Base-by-base conservation (phyloP, 257 asterid species). In the Solanum sejunctum region DNA sequence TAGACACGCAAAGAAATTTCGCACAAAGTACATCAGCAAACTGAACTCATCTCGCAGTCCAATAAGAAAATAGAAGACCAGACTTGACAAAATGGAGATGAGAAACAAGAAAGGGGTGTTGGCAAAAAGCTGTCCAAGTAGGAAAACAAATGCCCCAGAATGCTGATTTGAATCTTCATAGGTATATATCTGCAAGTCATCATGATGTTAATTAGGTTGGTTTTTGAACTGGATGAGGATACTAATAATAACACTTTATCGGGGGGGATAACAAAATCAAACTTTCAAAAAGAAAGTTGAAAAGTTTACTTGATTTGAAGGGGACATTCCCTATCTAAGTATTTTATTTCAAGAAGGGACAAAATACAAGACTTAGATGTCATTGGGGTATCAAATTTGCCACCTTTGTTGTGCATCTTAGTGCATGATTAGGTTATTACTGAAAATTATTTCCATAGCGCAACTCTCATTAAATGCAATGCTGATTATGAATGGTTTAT, bases 41-140 rank as follows among this genome's bases (percentile, higher is more conserved):
- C 91, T 87, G 98, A 97, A 95, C 83, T 95, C 98, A 56, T 92
- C 91, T 63, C 91, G 95, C 82, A 97, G 94, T 82, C 98, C 98
- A 9, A 93, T 80, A 45, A 95, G 96, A 94, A 97, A 97, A 89
- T 97, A 97, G 92, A 97, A 95, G 82, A 92, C 93, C 55, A 97
- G 91, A 83, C 98, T 95, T 54, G 98, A 92, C 3, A 98, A 95
- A 84, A 97, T 85, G 87, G 99, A 92, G 88, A 95, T 97, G 88
- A 97, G 97, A 88, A 97, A 93, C 92, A 97, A 86, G 88, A 95
- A 95, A 3, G 98, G 99, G 36, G 94, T 91, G 86, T 98, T 94
- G 67, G 99, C 93, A 70, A 97, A 57, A 81, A 97, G 90, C 85
- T 97, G 98, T 84, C 98, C 98, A 8, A 94, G 83, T 87, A 97